phyloP scores from a whole-genome alignment of 1,284 basidiomycete genomes.

The Heterobasidion occidentale region DNA sequence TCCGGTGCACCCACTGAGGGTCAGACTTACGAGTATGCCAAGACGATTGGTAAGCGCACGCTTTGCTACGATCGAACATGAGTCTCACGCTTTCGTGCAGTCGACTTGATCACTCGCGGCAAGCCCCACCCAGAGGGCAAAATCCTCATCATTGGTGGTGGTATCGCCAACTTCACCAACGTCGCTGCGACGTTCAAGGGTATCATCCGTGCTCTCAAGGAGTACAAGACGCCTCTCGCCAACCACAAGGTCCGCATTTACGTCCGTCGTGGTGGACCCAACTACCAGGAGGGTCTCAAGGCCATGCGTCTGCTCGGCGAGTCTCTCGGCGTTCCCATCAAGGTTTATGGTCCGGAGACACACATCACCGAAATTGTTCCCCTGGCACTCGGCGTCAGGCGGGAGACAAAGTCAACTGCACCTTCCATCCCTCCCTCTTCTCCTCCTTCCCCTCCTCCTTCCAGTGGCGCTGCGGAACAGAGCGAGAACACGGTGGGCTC shows the following conservation, averaged over 20 bases:
- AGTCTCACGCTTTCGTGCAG: slow-evolving; percentile 19
- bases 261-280: slow-evolving; percentile 96
- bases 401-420: slow-evolving; percentile 28
- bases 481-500: slow-evolving; percentile 47
- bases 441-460: slow-evolving; percentile 27
- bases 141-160: slow-evolving; percentile 98
- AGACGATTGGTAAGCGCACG: slow-evolving; percentile 77
- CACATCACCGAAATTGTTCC: slow-evolving; percentile 99
- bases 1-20: slow-evolving; percentile 97
- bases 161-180: slow-evolving; percentile 99
- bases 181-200: slow-evolving; percentile 99
- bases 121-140: slow-evolving; percentile 82
- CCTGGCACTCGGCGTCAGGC: slow-evolving; percentile 84
- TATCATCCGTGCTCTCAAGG: slow-evolving; percentile 95
- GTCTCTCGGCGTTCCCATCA: slow-evolving; percentile 94
- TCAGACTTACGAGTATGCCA: slow-evolving; percentile 99
- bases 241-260: slow-evolving; percentile 88
- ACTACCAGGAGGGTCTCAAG: slow-evolving; percentile 99
- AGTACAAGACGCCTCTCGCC: slow-evolving; percentile 84
- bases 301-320: slow-evolving; percentile 98
- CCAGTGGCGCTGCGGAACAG: slow-evolving; percentile 24
- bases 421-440: slow-evolving; percentile 30
- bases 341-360: slow-evolving; percentile 95
- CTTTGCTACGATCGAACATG: not conserved
- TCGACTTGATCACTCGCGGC: slow-evolving; percentile 95